Percentiles rank a stretch among this genome's conserved stretches.
Evolutionary conservation across 2,329 filamentous ascomycete species (phyloP).

Genomic region (Penicillium sumatraense): DNA sequence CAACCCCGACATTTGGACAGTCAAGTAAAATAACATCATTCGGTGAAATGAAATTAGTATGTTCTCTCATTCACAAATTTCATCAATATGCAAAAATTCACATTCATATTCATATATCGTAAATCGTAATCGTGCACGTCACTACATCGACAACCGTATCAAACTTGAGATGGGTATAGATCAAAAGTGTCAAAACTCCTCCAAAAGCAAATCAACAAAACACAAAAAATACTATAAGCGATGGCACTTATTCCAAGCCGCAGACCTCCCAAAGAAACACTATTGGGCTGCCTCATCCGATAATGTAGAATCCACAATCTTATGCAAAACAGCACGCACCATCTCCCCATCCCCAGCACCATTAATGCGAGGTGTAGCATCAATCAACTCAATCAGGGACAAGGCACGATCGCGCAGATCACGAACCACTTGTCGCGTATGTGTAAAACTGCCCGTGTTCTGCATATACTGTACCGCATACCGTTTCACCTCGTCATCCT

Average conservation of each 20-base stretch:
- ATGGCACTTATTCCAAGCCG: too few relatives aligned
- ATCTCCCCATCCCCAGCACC: slow-evolving; percentile 61
- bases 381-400: slow-evolving; percentile 66
- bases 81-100: too few relatives aligned
- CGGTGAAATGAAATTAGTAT: too few relatives aligned
- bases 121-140: slow-evolving; percentile 13
- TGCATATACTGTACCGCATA: slow-evolving; percentile 95
- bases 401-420: slow-evolving; percentile 69
- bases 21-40: too few relatives aligned
- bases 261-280: not conserved
- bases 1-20: too few relatives aligned
- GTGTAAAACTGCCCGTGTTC: slow-evolving; percentile 83
- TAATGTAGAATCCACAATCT: slow-evolving; percentile 57
- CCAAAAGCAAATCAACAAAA: not conserved
- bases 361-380: slow-evolving; percentile 49
- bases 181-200: slow-evolving; percentile 6
- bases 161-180: slow-evolving; percentile 23
- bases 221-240: too few relatives aligned
- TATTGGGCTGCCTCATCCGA: slow-evolving; percentile 22
- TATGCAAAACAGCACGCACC: slow-evolving; percentile 71
- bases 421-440: slow-evolving; percentile 71
- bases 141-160: slow-evolving; percentile 4
- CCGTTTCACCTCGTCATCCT: slow-evolving; percentile 82
- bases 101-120: slow-evolving; percentile 5
- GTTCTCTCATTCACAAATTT: too few relatives aligned